phyloP scores from a whole-genome alignment of 2,329 filamentous ascomycete genomes.

The Ophiostoma triangulosporum region DNA sequence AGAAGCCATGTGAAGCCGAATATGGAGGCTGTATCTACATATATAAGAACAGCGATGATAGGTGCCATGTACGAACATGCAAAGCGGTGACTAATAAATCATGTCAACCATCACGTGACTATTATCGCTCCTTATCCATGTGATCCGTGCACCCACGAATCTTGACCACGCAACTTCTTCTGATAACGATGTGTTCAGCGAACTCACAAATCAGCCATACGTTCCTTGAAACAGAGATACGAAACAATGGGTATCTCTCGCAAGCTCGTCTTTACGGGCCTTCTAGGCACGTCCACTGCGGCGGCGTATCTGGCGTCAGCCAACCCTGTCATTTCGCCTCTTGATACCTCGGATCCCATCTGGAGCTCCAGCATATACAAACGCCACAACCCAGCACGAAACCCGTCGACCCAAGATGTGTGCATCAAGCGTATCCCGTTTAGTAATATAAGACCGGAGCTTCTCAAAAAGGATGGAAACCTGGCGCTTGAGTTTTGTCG shows the following conservation, averaged over 20 bases:
- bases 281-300: slow-evolving; percentile 35
- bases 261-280: slow-evolving; percentile 30
- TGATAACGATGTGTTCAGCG: neutral
- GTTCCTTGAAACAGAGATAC: no score
- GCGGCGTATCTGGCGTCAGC: slow-evolving; percentile 38
- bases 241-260: slow-evolving; percentile 44
- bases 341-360: slow-evolving; percentile 45
- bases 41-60: no score
- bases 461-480: slow-evolving; percentile 44
- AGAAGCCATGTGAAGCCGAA: neutral
- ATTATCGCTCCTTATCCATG: no score
- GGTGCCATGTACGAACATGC: no score
- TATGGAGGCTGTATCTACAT: slow-evolving; percentile 3
- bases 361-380: slow-evolving; percentile 44
- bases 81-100: no score
- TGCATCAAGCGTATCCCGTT: slow-evolving; percentile 50
- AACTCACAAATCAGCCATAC: no score
- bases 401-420: slow-evolving; percentile 51
- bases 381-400: slow-evolving; percentile 47
- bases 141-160: neutral
- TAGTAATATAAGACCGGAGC: slow-evolving; percentile 47
- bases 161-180: neutral
- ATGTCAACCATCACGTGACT: no score
- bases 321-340: slow-evolving; percentile 42
- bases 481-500: slow-evolving; percentile 53